phyloP scores from a whole-genome alignment of 225 moss, liverwort and hornwort species.

The Neckera pumila region DNA sequence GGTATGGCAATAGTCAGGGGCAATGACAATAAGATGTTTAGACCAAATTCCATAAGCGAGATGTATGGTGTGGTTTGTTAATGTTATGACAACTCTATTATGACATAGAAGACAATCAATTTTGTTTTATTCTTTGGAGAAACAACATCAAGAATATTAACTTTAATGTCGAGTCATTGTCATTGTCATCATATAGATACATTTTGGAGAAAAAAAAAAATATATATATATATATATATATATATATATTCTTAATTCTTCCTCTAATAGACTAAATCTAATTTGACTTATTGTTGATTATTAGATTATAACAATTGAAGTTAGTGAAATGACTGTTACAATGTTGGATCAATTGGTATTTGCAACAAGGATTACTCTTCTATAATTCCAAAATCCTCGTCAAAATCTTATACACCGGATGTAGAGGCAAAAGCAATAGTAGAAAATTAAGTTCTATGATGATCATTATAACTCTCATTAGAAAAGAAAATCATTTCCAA shows the following conservation, averaged over 20 bases:
- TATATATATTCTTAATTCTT: too few species aligned
- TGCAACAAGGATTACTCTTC: background rate
- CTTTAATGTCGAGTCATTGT: background rate
- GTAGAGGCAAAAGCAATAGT: background rate
- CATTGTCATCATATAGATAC: background rate
- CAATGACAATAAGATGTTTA: background rate
- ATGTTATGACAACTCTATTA: background rate
- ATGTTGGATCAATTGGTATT: too few species aligned
- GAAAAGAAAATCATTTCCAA: background rate
- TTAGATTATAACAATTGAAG: background rate
- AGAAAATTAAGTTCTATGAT: background rate
- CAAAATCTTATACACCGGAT: background rate
- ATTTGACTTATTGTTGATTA: background rate
- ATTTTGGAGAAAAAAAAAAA: too few species aligned
- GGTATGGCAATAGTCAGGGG: fast-evolving
- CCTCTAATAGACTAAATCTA: too few species aligned
- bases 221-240: too few species aligned
- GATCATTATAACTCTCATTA: background rate
- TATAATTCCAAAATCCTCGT: background rate
- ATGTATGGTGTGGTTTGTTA: background rate
- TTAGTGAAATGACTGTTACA: background rate
- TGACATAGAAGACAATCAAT: background rate
- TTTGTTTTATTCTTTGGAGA: background rate
- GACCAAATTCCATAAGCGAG: background rate
- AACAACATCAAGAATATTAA: background rate